Evolutionary conservation across 106 monocot species (phyloP).

Genomic region (Platanthera zijinensis): DNA sequence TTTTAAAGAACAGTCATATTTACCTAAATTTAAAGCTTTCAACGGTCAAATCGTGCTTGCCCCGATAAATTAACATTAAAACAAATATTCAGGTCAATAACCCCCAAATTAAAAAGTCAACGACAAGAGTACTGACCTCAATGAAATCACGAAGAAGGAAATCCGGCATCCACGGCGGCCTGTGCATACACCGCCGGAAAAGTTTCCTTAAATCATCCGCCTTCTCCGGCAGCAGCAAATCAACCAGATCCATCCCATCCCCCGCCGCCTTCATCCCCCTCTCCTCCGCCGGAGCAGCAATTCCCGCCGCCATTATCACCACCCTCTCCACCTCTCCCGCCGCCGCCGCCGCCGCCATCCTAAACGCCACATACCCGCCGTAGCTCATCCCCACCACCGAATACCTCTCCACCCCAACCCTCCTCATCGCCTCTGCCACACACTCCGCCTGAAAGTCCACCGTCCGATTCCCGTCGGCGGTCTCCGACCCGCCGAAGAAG

Average conservation of each 20-base stretch:
- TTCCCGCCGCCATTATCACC: constrained; percentile 51
- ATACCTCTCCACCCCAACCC: neutral
- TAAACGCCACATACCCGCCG: constrained; percentile 65
- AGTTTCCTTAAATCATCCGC: constrained; percentile 13
- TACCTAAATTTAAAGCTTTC: no score
- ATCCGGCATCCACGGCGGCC: constrained; percentile 43
- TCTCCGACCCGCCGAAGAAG: constrained; percentile 16
- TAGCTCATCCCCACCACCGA: constrained; percentile 42
- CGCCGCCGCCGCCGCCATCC: constrained; percentile 25
- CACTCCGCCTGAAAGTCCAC: constrained; percentile 5
- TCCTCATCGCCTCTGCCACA: neutral
- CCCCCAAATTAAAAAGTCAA: no score
- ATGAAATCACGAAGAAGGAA: constrained; percentile 65
- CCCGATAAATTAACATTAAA: no score
- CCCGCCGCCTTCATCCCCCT: constrained; percentile 18
- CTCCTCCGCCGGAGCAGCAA: constrained; percentile 29
- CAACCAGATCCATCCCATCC: constrained; percentile 7
- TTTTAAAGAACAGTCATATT: no score
- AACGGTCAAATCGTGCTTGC: no score
- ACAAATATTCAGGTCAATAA: no score
- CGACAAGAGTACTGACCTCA: constrained; percentile 34
- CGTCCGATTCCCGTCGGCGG: neutral
- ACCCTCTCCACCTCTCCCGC: constrained; percentile 7
- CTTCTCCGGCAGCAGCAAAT: constrained; percentile 29
- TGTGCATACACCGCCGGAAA: constrained; percentile 20